Evolutionary conservation across 1,284 basidiomycete species (phyloP).

Genomic region (Rhodotorula sp.): DNA sequence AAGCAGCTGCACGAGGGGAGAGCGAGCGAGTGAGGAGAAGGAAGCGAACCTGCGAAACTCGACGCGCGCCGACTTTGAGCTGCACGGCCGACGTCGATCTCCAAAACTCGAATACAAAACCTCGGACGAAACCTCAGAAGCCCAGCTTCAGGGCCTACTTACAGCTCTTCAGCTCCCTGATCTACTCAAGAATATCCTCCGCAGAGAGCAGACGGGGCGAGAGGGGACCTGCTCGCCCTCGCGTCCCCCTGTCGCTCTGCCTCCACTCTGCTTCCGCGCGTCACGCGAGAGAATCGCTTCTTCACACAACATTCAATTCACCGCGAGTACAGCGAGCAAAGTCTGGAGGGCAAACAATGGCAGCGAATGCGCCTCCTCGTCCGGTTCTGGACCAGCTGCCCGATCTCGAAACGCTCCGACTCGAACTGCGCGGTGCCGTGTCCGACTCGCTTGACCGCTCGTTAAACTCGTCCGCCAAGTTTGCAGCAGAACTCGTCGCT

Average conservation of each 20-base stretch:
- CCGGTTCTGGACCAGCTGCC: background rate
- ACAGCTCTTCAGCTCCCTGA: too few species aligned
- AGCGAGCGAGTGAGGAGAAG: background rate
- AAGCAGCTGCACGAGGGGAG: background rate
- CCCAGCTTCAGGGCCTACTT: too few species aligned
- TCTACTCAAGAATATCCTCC: too few species aligned
- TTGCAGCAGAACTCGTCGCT: slow-evolving; percentile 34
- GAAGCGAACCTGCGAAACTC: background rate
- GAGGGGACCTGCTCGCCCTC: too few species aligned
- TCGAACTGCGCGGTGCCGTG: slow-evolving; percentile 7
- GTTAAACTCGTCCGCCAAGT: slow-evolving; percentile 32
- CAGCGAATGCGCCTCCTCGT: background rate
- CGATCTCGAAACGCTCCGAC: slow-evolving; percentile 5
- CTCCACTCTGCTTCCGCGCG: background rate
- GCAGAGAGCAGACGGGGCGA: background rate
- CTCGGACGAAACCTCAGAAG: too few species aligned
- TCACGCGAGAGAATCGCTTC: too few species aligned
- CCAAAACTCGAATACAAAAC: too few species aligned
- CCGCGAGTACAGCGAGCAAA: too few species aligned
- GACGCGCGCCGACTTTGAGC: too few species aligned
- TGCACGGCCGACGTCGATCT: too few species aligned
- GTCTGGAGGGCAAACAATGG: too few species aligned
- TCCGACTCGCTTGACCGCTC: slow-evolving; percentile 15
- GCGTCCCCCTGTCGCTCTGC: background rate
- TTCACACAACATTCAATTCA: too few species aligned